Conservation (phyloP, 345 rosid genomes). For the Clarkia xantiana region DNA sequence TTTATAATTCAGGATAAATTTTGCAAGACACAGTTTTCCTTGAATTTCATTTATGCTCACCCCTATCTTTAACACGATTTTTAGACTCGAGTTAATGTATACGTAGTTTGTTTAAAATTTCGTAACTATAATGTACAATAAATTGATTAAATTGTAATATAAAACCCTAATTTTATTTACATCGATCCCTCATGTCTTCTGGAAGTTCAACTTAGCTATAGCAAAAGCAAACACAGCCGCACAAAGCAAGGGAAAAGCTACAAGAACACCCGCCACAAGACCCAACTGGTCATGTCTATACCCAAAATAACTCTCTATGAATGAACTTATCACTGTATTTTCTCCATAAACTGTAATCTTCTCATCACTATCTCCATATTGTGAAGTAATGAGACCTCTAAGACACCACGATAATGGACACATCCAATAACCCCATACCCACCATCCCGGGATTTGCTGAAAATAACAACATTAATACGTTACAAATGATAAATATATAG, state of each 20-base stretch:
- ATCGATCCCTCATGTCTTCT: conserved; percentile 16
- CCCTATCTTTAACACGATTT: too few relatives aligned
- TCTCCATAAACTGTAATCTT: conserved; percentile 18
- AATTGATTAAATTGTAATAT: too few relatives aligned
- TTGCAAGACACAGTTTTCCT: too few relatives aligned
- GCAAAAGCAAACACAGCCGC: conserved; percentile 16
- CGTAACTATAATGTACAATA: too few relatives aligned
- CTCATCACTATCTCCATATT: conserved; percentile 23
- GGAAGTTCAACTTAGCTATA: conserved; percentile 29
- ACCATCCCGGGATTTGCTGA: conserved; percentile 35
- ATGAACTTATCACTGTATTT: conserved; percentile 10
- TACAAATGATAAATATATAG: background rate
- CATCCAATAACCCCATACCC: conserved; percentile 31
- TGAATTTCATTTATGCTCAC: too few relatives aligned
- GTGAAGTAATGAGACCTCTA: conserved; percentile 23
- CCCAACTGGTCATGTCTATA: conserved; percentile 16
- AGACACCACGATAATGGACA: conserved; percentile 28
- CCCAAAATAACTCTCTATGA: conserved; percentile 19
- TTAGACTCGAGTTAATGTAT: too few relatives aligned
- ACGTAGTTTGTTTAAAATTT: too few relatives aligned
- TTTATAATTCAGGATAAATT: too few relatives aligned
- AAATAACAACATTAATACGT: background rate
- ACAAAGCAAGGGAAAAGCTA: conserved; percentile 18
- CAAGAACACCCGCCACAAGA: conserved; percentile 11
- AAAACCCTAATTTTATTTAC: too few relatives aligned